A percentile compares a stretch with the other conserved stretches of the same genome.
phyloP scores from a whole-genome alignment of 768 basidiomycete genomes.

The Chiua virens region DNA sequence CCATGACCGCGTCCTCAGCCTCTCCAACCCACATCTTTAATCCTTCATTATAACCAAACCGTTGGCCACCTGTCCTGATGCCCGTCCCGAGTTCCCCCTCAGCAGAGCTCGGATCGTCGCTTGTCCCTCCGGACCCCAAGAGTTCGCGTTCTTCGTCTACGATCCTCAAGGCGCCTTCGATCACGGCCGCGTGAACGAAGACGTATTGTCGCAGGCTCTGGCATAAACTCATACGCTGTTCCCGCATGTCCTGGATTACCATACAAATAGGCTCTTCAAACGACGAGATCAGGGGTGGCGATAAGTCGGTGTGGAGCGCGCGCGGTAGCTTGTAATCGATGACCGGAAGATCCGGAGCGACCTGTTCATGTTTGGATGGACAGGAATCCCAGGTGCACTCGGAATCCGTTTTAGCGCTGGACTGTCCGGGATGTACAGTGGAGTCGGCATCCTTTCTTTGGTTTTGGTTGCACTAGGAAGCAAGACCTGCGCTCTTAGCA shows the following conservation, averaged over 20 bases:
- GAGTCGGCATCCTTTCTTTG: neutral
- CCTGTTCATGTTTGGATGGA: slow-evolving; percentile 9
- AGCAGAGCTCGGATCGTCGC: slow-evolving; percentile 20
- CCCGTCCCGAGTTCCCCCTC: slow-evolving; percentile 9
- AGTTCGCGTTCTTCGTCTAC: slow-evolving; percentile 66
- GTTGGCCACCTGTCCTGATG: slow-evolving; percentile 13
- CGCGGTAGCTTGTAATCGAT: slow-evolving; percentile 67
- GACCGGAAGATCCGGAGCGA: slow-evolving; percentile 13
- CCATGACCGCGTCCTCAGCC: neutral
- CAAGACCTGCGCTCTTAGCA: neutral
- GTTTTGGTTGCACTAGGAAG: neutral
- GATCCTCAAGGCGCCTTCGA: slow-evolving; percentile 77
- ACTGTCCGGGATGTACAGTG: neutral
- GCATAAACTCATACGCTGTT: slow-evolving; percentile 95
- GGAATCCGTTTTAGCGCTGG: neutral
- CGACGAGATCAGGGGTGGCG: slow-evolving; percentile 59
- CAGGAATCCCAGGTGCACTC: neutral
- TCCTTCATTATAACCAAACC: slow-evolving; percentile 16
- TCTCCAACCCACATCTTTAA: slow-evolving; percentile 4
- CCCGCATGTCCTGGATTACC: slow-evolving; percentile 89
- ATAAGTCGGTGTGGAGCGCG: slow-evolving; percentile 48
- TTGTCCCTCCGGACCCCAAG: slow-evolving; percentile 25
- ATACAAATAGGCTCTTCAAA: slow-evolving; percentile 77
- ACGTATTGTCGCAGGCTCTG: slow-evolving; percentile 94
- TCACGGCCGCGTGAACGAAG: slow-evolving; percentile 84